Evolutionary conservation across 2,329 filamentous ascomycete genomes (phyloP).

Genomic region (Ophiostoma sp.): DNA sequence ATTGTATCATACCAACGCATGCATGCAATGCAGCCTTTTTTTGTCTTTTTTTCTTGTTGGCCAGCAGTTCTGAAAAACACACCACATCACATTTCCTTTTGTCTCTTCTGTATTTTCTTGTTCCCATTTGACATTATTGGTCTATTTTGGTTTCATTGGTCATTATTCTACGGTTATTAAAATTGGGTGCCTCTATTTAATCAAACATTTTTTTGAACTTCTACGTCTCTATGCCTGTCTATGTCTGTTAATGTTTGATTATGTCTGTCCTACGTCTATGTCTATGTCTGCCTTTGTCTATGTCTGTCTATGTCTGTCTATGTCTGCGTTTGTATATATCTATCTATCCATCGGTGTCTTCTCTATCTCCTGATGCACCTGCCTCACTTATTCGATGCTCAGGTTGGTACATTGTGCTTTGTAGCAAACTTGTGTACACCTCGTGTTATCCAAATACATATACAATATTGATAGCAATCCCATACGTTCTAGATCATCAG

Average conservation of each 20-base stretch:
- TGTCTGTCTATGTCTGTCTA: no score
- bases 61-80: not conserved
- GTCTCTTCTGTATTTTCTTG: constrained; percentile 4
- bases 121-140: constrained; percentile 11
- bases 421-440: not conserved
- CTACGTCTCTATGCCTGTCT: not conserved
- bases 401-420: not conserved
- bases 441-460: no score
- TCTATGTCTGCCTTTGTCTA: not conserved
- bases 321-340: no score
- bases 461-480: no score
- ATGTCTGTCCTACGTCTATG: not conserved
- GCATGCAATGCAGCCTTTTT: no score
- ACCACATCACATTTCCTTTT: not conserved
- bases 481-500: no score
- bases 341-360: no score
- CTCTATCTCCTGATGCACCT: no score
- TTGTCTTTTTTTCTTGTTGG: no score
- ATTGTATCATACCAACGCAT: no score
- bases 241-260: not conserved
- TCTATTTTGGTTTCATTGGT: constrained; percentile 17
- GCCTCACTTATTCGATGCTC: no score
- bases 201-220: constrained; percentile 1
- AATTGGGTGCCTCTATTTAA: constrained; percentile 14
- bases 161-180: constrained; percentile 19